A percentile compares a stretch with the other conserved stretches of the same genome.
Evolutionary conservation across 75 land plant genomes (phyloP).

Genomic region (Pinus albicaulis): DNA sequence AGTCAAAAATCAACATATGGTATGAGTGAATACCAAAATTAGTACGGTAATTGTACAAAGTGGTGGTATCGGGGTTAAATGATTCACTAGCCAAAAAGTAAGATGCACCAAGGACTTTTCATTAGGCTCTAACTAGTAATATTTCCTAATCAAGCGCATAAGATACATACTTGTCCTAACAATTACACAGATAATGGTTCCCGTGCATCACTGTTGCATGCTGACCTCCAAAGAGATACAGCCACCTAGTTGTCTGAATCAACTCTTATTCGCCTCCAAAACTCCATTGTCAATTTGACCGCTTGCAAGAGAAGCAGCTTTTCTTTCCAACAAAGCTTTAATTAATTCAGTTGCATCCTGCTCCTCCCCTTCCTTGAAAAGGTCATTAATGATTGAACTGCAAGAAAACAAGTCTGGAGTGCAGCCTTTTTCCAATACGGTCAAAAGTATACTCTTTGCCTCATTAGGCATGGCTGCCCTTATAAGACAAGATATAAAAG

Average conservation of each 20-base stretch:
- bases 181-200: too few species aligned
- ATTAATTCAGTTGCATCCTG: neutral
- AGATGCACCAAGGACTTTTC: too few species aligned
- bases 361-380: neutral
- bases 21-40: too few species aligned
- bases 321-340: neutral
- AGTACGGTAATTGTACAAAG: too few species aligned
- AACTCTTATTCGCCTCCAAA: neutral
- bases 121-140: too few species aligned
- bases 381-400: neutral
- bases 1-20: too few species aligned
- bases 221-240: neutral
- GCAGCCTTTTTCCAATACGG: constrained; percentile 5
- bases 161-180: too few species aligned
- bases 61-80: too few species aligned
- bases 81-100: too few species aligned
- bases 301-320: neutral
- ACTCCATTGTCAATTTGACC: neutral
- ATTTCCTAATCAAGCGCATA: too few species aligned
- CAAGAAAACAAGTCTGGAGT: constrained; percentile 13
- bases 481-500: constrained; percentile 46
- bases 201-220: too few species aligned
- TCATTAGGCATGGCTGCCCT: constrained; percentile 67
- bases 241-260: neutral
- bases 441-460: constrained; percentile 21